A percentile compares a stretch with the other conserved stretches of the same genome.
Evolutionary conservation across 2,329 filamentous ascomycete genomes (phyloP).

Genomic region (Nothopassalora personata): DNA sequence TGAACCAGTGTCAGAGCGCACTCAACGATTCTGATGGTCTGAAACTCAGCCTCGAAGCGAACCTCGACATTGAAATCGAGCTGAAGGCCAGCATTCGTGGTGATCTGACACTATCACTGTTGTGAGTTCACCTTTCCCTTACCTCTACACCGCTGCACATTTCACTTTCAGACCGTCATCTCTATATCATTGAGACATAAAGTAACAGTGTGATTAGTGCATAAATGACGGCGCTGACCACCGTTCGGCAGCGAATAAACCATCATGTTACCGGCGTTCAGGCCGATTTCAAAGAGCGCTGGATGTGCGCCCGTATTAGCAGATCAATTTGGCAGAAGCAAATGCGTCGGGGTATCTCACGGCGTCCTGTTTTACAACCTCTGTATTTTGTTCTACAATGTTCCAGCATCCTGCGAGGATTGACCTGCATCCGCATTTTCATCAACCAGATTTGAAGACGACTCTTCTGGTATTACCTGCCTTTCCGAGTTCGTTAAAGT

Average conservation of each 20-base stretch:
- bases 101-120: constrained; percentile 71
- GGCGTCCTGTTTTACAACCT: constrained; percentile 3
- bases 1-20: constrained; percentile 21
- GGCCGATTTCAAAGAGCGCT: background rate
- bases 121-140: constrained; percentile 51
- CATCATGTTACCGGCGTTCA: background rate
- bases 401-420: background rate
- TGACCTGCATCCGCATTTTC: background rate
- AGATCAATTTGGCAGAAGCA: background rate
- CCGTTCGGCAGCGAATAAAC: background rate
- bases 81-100: constrained; percentile 82
- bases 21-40: constrained; percentile 59
- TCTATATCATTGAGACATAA: background rate
- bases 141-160: background rate
- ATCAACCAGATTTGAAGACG: constrained; percentile 47
- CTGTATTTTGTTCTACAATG: background rate
- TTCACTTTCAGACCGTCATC: background rate
- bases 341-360: background rate
- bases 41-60: constrained; percentile 67
- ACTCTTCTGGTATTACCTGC: constrained; percentile 68
- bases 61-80: constrained; percentile 77
- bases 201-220: constrained; percentile 2
- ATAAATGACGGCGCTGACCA: background rate
- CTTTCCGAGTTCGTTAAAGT: constrained; percentile 66
- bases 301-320: background rate